Conservation (phyloP, 306 rosid species). For the Bauhinia variegata region DNA sequence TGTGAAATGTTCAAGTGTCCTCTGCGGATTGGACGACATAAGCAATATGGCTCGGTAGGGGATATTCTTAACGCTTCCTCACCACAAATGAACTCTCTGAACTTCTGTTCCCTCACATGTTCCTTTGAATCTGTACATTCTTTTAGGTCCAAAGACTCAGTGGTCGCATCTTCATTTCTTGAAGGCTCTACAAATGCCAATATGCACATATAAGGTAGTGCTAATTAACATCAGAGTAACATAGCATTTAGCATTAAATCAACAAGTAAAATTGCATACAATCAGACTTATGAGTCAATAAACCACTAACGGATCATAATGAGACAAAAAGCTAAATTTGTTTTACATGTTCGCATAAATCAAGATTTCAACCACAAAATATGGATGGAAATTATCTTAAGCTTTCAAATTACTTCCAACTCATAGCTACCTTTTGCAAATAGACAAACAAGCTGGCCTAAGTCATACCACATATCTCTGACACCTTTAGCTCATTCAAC, state of each 20-base stretch:
- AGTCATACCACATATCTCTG: neutral
- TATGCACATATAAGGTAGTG: conserved; percentile 21
- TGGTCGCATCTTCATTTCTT: conserved; percentile 41
- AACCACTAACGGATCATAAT: conserved; percentile 27
- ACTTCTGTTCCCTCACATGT: conserved; percentile 43
- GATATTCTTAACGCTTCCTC: conserved; percentile 88
- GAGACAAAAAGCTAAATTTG: conserved; percentile 17
- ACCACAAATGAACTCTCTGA: conserved; percentile 69
- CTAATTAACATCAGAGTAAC: conserved; percentile 39
- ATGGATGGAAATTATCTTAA: conserved; percentile 23
- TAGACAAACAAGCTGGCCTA: neutral
- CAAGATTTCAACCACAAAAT: neutral
- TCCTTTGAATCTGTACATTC: conserved; percentile 58
- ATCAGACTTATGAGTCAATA: neutral
- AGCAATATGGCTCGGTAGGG: conserved; percentile 71
- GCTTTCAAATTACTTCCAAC: neutral
- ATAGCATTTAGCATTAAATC: conserved; percentile 20
- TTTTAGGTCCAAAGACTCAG: conserved; percentile 51
- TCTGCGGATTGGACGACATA: conserved; percentile 89
- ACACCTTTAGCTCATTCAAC: neutral
- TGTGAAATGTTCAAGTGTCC: conserved; percentile 90
- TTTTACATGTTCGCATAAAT: conserved; percentile 4
- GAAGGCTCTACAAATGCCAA: conserved; percentile 53
- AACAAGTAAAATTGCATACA: conserved; percentile 22
- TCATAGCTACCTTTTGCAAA: no score